Conservation (phyloP, 2,329 filamentous ascomycete genomes). For the Uncinocarpus reesii region DNA sequence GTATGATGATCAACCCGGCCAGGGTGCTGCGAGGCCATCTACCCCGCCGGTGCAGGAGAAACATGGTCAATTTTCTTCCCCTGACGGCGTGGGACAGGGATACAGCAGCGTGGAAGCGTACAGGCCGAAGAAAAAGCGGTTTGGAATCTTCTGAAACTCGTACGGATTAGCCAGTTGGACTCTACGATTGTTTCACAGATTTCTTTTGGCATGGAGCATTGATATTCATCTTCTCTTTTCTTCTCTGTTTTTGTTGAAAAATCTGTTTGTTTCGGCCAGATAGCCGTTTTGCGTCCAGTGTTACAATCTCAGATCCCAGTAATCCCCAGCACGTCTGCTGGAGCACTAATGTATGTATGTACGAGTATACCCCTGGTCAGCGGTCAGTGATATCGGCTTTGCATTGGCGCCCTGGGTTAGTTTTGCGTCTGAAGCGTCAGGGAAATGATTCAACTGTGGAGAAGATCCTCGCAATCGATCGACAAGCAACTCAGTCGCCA, state of each 20-base stretch:
- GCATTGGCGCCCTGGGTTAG: neutral
- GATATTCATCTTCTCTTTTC: neutral
- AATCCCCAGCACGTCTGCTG: neutral
- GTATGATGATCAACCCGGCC: conserved; percentile 8
- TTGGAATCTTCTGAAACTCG: conserved; percentile 17
- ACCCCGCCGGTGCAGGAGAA: conserved; percentile 9
- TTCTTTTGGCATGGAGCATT: neutral
- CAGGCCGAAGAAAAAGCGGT: conserved; percentile 21
- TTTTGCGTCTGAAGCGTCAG: conserved; percentile 5
- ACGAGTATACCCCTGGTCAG: conserved; percentile 8
- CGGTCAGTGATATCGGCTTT: neutral
- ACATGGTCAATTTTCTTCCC: conserved; percentile 4
- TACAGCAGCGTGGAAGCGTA: conserved; percentile 28
- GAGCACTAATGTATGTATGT: conserved; percentile 7
- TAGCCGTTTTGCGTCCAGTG: neutral
- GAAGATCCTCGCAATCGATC: conserved; percentile 12
- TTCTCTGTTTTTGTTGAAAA: conserved; percentile 9
- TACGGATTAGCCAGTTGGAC: neutral
- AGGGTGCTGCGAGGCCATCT: conserved; percentile 6
- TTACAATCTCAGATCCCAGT: conserved; percentile 2
- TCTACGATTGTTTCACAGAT: neutral
- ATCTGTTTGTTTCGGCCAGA: neutral
- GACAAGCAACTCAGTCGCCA: neutral
- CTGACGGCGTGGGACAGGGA: conserved; percentile 16
- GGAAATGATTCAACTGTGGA: conserved; percentile 12